These are phyloP conservation scores for Vicia sativa DNA, from an alignment of 306 rosid genomes.

Conservation along the genomic window DNA sequence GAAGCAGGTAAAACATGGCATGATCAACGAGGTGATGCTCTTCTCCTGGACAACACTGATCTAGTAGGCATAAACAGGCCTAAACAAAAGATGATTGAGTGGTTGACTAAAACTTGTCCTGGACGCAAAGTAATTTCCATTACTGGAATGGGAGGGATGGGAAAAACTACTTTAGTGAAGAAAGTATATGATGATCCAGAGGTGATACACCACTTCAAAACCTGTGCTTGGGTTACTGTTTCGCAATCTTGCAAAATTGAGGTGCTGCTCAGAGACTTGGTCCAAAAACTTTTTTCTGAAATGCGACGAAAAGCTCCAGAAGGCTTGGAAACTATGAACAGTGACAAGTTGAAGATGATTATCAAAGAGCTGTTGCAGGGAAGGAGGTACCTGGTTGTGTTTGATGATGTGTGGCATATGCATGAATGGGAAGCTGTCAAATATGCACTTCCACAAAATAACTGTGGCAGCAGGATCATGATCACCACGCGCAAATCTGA, in stretches of 20 bases:
- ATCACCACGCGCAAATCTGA: constrained; percentile 55
- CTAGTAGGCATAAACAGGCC: constrained; percentile 54
- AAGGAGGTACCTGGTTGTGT: constrained; percentile 58
- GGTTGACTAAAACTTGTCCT: constrained; percentile 34
- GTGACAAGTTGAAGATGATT: constrained; percentile 37
- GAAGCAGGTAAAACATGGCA: constrained; percentile 50
- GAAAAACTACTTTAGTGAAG: constrained; percentile 61
- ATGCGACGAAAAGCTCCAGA: constrained; percentile 45
- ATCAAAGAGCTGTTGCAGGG: constrained; percentile 47
- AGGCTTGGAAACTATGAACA: constrained; percentile 46
- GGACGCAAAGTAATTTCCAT: constrained; percentile 47
- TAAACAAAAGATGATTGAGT: constrained; percentile 40
- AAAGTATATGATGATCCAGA: constrained; percentile 56
- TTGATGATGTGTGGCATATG: constrained; percentile 57
- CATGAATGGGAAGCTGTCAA: constrained; percentile 60
- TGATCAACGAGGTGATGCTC: constrained; percentile 53
- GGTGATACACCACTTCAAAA: constrained; percentile 53
- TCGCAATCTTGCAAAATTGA: constrained; percentile 46
- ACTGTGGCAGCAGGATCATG: constrained; percentile 54
- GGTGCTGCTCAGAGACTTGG: constrained; percentile 52
- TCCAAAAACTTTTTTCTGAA: constrained; percentile 42
- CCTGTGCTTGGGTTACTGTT: constrained; percentile 60
- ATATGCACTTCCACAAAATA: constrained; percentile 52
- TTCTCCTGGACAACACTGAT: constrained; percentile 60
- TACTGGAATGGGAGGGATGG: constrained; percentile 70